phyloP scores from a whole-genome alignment of 768 basidiomycete genomes.

The Pisolithus sp. region DNA sequence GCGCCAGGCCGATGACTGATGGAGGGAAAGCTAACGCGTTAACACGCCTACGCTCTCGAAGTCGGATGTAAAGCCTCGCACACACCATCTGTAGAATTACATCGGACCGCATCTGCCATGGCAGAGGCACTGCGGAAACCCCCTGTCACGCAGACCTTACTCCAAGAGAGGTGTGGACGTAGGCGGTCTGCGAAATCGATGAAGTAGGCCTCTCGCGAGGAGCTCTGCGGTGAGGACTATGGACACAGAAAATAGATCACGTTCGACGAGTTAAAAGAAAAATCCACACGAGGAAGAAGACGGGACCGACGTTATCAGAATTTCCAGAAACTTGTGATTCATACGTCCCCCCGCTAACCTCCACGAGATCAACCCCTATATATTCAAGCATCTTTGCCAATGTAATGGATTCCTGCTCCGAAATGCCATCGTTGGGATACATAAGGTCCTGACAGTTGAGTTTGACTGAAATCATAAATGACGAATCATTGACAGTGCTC shows the following conservation, averaged over 20 bases:
- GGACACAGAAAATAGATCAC: background rate
- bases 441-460: slow-evolving; percentile 26
- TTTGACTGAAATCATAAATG: slow-evolving; percentile 30
- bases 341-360: slow-evolving; percentile 36
- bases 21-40: background rate
- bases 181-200: slow-evolving; percentile 25
- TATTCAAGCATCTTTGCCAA: slow-evolving; percentile 29
- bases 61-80: background rate
- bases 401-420: slow-evolving; percentile 25
- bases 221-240: background rate
- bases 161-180: slow-evolving; percentile 16
- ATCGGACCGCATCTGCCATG: slow-evolving; percentile 23
- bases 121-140: slow-evolving; percentile 24
- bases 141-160: slow-evolving; percentile 25
- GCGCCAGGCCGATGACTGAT: slow-evolving; percentile 26
- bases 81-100: slow-evolving; percentile 22
- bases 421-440: slow-evolving; percentile 21
- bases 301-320: background rate
- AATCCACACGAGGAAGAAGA: no score
- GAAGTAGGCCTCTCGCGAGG: slow-evolving; percentile 23
- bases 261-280: no score
- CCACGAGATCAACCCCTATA: slow-evolving; percentile 33
- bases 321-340: slow-evolving; percentile 7
- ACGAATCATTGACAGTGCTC: slow-evolving; percentile 27
- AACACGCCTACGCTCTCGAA: background rate